Evolutionary conservation across 148 eudicot genomes (phyloP).

Genomic region (Bassia scoparia): DNA sequence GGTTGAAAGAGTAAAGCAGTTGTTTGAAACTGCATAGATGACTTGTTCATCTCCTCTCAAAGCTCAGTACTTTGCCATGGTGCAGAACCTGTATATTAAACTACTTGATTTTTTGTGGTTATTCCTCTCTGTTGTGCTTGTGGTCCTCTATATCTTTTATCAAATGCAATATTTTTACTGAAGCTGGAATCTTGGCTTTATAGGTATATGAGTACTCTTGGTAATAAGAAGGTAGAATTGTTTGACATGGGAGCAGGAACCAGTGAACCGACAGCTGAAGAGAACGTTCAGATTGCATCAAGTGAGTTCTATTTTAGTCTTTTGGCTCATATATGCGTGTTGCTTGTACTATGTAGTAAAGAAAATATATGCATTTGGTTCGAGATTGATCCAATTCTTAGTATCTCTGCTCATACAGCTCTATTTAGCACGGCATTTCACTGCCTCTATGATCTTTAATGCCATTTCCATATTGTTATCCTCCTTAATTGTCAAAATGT

Average conservation of each 20-base stretch:
- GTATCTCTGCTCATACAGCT: no score
- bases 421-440: neutral
- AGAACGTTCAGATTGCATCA: conserved; percentile 82
- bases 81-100: neutral
- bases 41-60: no score
- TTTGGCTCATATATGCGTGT: neutral
- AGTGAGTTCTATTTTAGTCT: conserved; percentile 39
- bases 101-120: neutral
- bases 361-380: neutral
- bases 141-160: conserved; percentile 5
- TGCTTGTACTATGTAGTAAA: neutral
- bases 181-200: conserved; percentile 17
- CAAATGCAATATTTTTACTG: neutral
- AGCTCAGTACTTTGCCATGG: neutral
- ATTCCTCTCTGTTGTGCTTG: neutral
- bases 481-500: neutral
- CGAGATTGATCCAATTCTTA: no score
- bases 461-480: neutral
- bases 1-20: neutral
- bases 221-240: conserved; percentile 88
- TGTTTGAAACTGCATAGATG: neutral
- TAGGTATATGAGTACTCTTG: conserved; percentile 89
- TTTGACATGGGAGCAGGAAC: conserved; percentile 89
- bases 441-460: neutral
- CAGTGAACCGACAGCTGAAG: conserved; percentile 86